Base-by-base conservation (phyloP, 495 filamentous ascomycete genomes). In the Penicillium manginii region DNA sequence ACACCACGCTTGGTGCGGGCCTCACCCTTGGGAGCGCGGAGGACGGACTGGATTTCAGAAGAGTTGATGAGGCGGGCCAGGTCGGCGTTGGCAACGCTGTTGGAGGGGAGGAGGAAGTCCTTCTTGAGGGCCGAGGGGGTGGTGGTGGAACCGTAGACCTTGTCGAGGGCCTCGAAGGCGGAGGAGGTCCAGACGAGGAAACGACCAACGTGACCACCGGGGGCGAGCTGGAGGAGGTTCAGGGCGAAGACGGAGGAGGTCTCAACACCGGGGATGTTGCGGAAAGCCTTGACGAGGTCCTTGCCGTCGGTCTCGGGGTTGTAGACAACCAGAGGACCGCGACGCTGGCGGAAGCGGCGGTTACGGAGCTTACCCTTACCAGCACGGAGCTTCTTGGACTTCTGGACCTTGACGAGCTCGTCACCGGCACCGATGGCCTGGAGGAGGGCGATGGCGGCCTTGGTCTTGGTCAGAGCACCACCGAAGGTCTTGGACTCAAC, bases 181-280 rank as follows among this genome's bases (percentile, higher is more conserved):
- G 91, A 85, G 57, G 96, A 97, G 65, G 94, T 93, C 94, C 94
- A 98, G 84, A 98, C 85, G 78, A 98, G 85, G 87, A 98, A 98
- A 73, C 94, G 96, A 69, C 94, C 94, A 72, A 98, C 91, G 81
- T 98, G 94, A 69, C 94, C 94, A 85, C 94, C 94, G 58, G 94
- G 94, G 63, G 94, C 94, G 73, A 98, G 91, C 82, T 98, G 94
- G 74, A 98, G 90, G 70, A 98, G 93, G 85, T 98, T 98, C 67
- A 98, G 86, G 59, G 91, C 83, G 81, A 88, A 93, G 76, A 98
- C 94, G 55, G 92, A 88, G 72, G 84, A 93, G 63, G 92, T 97
- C 89, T 98, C 94, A 66, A 98, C 93, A 83, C 94, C 94, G 66
- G 94, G 86, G 73, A 98, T 88, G 86, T 98, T 98, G 84, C 94